Percentiles rank a stretch among this genome's conserved stretches.
Conservation (phyloP, 2,329 filamentous ascomycete genomes). For the Pleoardoris graminearum region DNA sequence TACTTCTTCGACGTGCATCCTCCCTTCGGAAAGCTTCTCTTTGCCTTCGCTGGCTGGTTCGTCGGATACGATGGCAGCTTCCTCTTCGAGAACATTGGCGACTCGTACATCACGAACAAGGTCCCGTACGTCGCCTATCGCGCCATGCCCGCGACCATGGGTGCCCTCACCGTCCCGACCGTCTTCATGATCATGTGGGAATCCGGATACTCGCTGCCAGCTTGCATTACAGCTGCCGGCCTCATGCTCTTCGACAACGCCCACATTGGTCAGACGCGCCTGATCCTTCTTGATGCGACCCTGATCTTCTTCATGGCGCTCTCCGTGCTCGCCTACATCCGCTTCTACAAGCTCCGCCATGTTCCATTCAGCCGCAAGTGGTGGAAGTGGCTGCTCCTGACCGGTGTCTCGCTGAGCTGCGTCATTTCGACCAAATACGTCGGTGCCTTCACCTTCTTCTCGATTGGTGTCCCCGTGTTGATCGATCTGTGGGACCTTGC, state of each 20-base stretch:
- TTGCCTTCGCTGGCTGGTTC: slow-evolving; percentile 95
- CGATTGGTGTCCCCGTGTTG: slow-evolving; percentile 88
- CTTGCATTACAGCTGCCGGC: slow-evolving; percentile 82
- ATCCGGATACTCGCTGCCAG: slow-evolving; percentile 93
- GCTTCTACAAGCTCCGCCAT: slow-evolving; percentile 95
- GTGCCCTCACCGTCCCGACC: slow-evolving; percentile 89
- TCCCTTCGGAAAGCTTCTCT: slow-evolving; percentile 96
- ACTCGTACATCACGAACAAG: slow-evolving; percentile 96
- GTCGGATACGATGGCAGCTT: slow-evolving; percentile 97
- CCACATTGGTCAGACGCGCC: slow-evolving; percentile 91
- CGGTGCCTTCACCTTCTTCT: slow-evolving; percentile 93
- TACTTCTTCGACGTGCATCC: slow-evolving; percentile 99
- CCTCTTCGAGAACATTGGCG: slow-evolving; percentile 98
- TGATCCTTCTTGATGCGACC: slow-evolving; percentile 94
- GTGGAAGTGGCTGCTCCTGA: slow-evolving; percentile 99
- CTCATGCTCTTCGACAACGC: slow-evolving; percentile 95
- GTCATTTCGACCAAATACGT: slow-evolving; percentile 99
- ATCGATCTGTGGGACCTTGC: slow-evolving; percentile 96
- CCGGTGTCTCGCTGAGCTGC: slow-evolving; percentile 91
- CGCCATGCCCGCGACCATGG: slow-evolving; percentile 87
- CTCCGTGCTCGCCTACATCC: slow-evolving; percentile 90
- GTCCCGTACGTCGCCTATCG: slow-evolving; percentile 97
- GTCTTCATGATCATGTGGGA: slow-evolving; percentile 99
- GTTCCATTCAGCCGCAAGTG: slow-evolving; percentile 90
- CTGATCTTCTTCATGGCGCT: slow-evolving; percentile 95